A percentile compares a stretch with the other conserved stretches of the same genome.
Evolutionary conservation across 768 basidiomycete genomes (phyloP).

Genomic region (Amanita jacksonii): DNA sequence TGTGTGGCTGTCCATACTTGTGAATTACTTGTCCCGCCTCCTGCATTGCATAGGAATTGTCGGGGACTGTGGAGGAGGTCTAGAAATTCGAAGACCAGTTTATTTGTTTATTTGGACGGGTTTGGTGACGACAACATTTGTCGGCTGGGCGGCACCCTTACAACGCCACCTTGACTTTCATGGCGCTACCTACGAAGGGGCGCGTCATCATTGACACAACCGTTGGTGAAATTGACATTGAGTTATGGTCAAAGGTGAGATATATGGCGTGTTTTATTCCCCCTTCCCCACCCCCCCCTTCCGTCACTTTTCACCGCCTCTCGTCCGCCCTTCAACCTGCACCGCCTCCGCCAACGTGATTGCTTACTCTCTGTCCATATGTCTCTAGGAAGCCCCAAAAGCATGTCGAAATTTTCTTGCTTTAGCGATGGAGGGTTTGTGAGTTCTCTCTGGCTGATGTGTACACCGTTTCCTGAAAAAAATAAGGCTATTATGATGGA

Average conservation of each 20-base stretch:
- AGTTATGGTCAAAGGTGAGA: constrained; percentile 88
- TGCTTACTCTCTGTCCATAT: too few relatives aligned
- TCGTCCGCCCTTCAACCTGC: background rate
- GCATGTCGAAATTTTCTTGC: constrained; percentile 87
- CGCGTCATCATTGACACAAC: constrained; percentile 86
- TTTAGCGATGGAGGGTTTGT: constrained; percentile 82
- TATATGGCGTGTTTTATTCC: too few relatives aligned
- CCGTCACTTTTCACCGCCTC: background rate
- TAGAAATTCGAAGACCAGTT: too few relatives aligned
- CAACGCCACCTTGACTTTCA: constrained; percentile 22
- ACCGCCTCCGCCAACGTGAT: too few relatives aligned
- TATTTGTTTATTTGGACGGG: too few relatives aligned
- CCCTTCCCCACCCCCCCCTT: too few relatives aligned
- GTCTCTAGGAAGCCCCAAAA: constrained; percentile 73
- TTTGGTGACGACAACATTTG: too few relatives aligned
- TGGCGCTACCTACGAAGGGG: constrained; percentile 82
- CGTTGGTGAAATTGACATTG: constrained; percentile 80
- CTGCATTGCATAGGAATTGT: too few relatives aligned
- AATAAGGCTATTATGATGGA: constrained; percentile 87
- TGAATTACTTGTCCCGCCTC: too few relatives aligned
- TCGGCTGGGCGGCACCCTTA: too few relatives aligned
- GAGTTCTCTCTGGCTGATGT: constrained; percentile 13
- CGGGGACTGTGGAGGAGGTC: too few relatives aligned
- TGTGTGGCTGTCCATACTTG: too few relatives aligned
- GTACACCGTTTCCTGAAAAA: constrained; percentile 11